A percentile compares a stretch with the other conserved stretches of the same genome.
phyloP scores from a whole-genome alignment of 139 green algal genomes.

The Chlorella sp. region DNA sequence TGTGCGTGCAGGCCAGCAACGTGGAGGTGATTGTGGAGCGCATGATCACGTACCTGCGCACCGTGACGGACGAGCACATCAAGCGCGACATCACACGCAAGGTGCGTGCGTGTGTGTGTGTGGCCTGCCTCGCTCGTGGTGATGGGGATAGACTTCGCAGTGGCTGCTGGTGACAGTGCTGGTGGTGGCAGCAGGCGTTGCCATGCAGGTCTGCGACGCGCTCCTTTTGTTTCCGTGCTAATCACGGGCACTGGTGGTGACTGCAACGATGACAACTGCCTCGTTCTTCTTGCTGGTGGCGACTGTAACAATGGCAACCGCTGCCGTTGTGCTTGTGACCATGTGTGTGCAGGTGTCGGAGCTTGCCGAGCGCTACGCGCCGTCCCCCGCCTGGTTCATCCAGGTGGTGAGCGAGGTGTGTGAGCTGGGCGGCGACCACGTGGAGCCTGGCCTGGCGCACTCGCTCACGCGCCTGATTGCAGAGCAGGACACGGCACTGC shows the following conservation, averaged over 20 bases:
- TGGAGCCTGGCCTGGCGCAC: conserved; percentile 62
- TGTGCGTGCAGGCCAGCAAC: conserved; percentile 2
- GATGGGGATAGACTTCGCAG: too few relatives aligned
- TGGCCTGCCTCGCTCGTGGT: too few relatives aligned
- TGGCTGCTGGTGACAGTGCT: too few relatives aligned
- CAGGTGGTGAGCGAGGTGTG: conserved; percentile 54
- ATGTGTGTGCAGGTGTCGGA: conserved; percentile 56
- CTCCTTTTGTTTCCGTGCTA: too few relatives aligned
- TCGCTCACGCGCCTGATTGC: conserved; percentile 82
- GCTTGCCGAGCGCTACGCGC: conserved; percentile 87
- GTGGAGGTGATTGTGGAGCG: conserved; percentile 82
- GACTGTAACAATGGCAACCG: too few relatives aligned
- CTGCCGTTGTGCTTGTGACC: too few relatives aligned
- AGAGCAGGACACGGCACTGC: conserved; percentile 62
- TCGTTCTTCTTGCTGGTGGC: too few relatives aligned
- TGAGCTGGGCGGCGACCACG: conserved; percentile 75
- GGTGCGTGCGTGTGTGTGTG: too few relatives aligned
- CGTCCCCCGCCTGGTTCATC: conserved; percentile 86
- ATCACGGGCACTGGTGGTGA: too few relatives aligned
- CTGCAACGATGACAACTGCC: too few relatives aligned
- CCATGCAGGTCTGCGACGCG: too few relatives aligned
- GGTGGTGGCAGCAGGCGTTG: too few relatives aligned
- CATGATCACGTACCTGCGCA: conserved; percentile 83
- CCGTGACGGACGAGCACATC: conserved; percentile 54
- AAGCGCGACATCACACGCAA: conserved; percentile 44